Evolutionary conservation across 129 eudicot species (phyloP).

Genomic region (Saussurea involucrata): DNA sequence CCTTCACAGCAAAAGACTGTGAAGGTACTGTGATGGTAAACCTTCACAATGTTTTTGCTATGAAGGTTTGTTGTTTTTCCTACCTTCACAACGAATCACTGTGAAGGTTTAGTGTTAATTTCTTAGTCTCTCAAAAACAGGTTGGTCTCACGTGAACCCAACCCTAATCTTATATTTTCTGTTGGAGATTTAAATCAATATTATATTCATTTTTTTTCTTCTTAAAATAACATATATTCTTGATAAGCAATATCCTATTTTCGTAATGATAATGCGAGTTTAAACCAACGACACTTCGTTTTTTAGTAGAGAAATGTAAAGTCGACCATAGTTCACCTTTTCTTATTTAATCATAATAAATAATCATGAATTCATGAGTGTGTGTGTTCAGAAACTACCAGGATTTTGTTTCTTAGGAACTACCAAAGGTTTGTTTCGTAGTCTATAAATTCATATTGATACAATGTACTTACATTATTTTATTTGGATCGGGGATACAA

Average conservation of each 20-base stretch:
- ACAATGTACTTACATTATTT: neutral
- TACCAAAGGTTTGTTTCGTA: constrained; percentile 18
- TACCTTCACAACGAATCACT: too few relatives aligned
- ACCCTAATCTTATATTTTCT: neutral
- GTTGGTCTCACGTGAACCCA: too few relatives aligned
- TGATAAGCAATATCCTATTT: neutral
- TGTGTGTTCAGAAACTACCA: constrained; percentile 13
- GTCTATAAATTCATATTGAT: neutral
- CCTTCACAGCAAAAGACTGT: too few relatives aligned
- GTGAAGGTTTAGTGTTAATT: too few relatives aligned
- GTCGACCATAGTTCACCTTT: neutral
- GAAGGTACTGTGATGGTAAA: too few relatives aligned
- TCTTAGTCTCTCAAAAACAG: too few relatives aligned
- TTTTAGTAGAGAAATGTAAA: neutral
- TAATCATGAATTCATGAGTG: too few relatives aligned
- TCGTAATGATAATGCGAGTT: neutral
- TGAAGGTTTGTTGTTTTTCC: too few relatives aligned
- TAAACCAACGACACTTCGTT: constrained; percentile 14
- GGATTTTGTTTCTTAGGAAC: constrained; percentile 20
- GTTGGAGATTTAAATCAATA: neutral
- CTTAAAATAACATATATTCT: neutral
- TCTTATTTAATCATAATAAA: neutral
- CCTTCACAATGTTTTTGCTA: too few relatives aligned
- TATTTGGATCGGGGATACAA: neutral
- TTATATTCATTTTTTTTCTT: neutral